phyloP scores from a whole-genome alignment of 192 early-diverging fungal genomes.

The Piromyces finnis region DNA sequence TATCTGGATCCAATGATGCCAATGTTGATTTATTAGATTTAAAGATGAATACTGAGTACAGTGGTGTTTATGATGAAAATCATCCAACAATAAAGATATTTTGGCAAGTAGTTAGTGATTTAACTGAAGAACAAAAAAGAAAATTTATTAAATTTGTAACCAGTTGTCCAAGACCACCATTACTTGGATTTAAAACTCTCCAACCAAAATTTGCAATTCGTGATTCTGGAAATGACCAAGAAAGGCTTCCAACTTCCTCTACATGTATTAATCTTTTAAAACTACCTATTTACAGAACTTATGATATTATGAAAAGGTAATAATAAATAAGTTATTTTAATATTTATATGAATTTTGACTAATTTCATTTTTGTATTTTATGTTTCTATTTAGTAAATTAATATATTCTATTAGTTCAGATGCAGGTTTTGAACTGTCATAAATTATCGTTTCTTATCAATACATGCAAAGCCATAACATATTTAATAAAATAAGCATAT shows the following conservation, averaged over 20 bases:
- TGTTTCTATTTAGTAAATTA: slow-evolving; percentile 69
- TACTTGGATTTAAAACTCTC: slow-evolving; percentile 72
- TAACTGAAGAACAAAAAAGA: slow-evolving; percentile 35
- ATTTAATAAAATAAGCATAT: too few species aligned
- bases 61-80: slow-evolving; percentile 41
- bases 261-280: slow-evolving; percentile 79
- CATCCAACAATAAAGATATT: slow-evolving; percentile 66
- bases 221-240: slow-evolving; percentile 42
- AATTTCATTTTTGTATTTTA: too few species aligned
- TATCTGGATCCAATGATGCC: slow-evolving; percentile 52
- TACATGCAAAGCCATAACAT: too few species aligned
- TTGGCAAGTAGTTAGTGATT: slow-evolving; percentile 44
- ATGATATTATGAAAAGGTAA: slow-evolving; percentile 32
- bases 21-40: slow-evolving; percentile 67
- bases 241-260: slow-evolving; percentile 47
- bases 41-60: slow-evolving; percentile 51
- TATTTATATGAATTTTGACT: too few species aligned
- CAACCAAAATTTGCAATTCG: slow-evolving; percentile 54
- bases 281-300: slow-evolving; percentile 54
- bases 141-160: slow-evolving; percentile 79
- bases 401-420: slow-evolving; percentile 68
- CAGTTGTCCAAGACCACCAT: slow-evolving; percentile 71
- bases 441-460: neutral
- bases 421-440: slow-evolving; percentile 83
- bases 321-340: too few species aligned